Evolutionary conservation across 2,329 filamentous ascomycete genomes (phyloP).

Genomic region (Penicillium sp.): DNA sequence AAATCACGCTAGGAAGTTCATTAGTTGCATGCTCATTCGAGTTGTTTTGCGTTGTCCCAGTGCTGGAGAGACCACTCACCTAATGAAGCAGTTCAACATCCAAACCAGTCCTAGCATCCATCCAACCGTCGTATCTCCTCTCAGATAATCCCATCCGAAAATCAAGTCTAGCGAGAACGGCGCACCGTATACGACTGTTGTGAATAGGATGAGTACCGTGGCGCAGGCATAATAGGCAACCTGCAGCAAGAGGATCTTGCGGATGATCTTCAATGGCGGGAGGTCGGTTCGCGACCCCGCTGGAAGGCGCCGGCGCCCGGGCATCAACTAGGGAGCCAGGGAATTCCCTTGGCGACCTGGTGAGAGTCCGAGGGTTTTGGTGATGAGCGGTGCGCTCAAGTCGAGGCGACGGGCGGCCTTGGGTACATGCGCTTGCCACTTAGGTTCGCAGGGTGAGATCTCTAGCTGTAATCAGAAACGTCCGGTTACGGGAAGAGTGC

Average conservation of each 20-base stretch:
- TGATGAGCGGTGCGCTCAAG: conserved; percentile 7
- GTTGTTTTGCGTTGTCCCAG: neutral
- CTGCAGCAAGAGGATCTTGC: conserved; percentile 65
- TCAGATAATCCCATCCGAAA: conserved; percentile 61
- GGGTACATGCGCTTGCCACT: conserved; percentile 3
- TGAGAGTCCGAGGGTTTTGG: neutral
- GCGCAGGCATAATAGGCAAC: conserved; percentile 63
- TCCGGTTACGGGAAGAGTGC: neutral
- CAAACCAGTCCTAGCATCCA: conserved; percentile 69
- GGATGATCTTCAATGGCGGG: conserved; percentile 64
- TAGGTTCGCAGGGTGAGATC: neutral
- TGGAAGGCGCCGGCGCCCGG: conserved; percentile 57
- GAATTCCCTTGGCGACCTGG: conserved; percentile 1
- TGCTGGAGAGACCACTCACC: conserved; percentile 47
- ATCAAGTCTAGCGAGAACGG: conserved; percentile 59
- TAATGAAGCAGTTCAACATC: conserved; percentile 63
- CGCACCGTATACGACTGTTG: conserved; percentile 63
- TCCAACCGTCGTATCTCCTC: conserved; percentile 67
- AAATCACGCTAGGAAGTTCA: conserved; percentile 64
- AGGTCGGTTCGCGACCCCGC: conserved; percentile 66
- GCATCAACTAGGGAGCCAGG: conserved; percentile 31
- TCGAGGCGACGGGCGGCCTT: conserved; percentile 1
- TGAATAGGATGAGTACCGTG: conserved; percentile 64
- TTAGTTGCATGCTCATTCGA: neutral
- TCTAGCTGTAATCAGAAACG: neutral